These are phyloP conservation scores for Coniochaeta prunicola DNA, from an alignment of 2,329 filamentous ascomycete genomes.

Conservation along the genomic window DNA sequence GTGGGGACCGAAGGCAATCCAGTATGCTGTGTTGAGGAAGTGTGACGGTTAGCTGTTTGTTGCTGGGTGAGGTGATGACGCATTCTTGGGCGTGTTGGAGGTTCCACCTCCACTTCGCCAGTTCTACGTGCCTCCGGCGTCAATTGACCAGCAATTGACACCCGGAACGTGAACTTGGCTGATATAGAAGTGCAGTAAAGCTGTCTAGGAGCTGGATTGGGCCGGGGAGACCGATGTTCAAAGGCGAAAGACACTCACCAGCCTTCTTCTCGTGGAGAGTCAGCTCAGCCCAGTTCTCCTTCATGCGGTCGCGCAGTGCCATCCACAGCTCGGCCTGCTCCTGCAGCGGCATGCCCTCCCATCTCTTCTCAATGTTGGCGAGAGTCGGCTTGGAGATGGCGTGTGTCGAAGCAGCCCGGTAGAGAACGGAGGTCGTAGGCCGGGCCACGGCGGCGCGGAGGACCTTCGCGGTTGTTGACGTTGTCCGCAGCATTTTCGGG, in stretches of 20 bases:
- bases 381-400: slow-evolving; percentile 97
- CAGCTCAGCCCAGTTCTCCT: slow-evolving; percentile 92
- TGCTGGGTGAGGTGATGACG: not conserved
- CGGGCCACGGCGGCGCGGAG: slow-evolving; percentile 33
- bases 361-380: slow-evolving; percentile 98
- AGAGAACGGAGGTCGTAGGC: slow-evolving; percentile 28
- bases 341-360: slow-evolving; percentile 95
- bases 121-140: not conserved
- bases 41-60: slow-evolving; percentile 26
- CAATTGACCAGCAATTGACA: slow-evolving; percentile 1
- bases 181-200: not conserved
- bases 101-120: not conserved
- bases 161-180: not conserved
- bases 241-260: slow-evolving; percentile 54
- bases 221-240: slow-evolving; percentile 21
- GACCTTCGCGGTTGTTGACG: slow-evolving; percentile 39
- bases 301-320: slow-evolving; percentile 96
- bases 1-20: slow-evolving; percentile 96
- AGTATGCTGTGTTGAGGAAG: slow-evolving; percentile 68
- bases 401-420: slow-evolving; percentile 60
- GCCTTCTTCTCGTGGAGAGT: slow-evolving; percentile 98
- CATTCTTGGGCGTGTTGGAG: not conserved
- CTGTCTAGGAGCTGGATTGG: not conserved
- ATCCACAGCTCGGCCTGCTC: slow-evolving; percentile 99
- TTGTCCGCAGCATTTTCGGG: slow-evolving; percentile 46